phyloP scores from a whole-genome alignment of 352 stramenopile species.

The Thraustotheca clavata region DNA sequence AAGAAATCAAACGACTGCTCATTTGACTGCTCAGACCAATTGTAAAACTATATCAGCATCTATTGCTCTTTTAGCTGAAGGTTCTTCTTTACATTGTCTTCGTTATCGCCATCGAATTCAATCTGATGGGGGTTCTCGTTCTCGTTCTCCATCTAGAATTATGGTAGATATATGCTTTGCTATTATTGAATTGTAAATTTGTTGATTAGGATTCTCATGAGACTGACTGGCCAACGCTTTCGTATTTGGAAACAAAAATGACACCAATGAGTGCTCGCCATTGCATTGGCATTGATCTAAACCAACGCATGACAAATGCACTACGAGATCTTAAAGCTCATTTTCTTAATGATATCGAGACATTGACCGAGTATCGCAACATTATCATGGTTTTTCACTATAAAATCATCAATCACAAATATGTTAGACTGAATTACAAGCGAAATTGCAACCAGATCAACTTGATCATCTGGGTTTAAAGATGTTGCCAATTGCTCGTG shows the following conservation, averaged over 20 bases:
- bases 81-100: slow-evolving; percentile 8
- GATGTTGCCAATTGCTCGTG: slow-evolving; percentile 54
- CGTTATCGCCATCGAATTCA: slow-evolving; percentile 9
- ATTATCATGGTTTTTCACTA: slow-evolving; percentile 31
- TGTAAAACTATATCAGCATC: not conserved
- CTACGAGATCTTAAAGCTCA: slow-evolving; percentile 68
- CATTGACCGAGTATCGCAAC: slow-evolving; percentile 37
- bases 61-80: not conserved
- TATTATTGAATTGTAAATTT: slow-evolving; percentile 3
- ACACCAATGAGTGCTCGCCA: slow-evolving; percentile 40
- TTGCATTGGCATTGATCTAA: slow-evolving; percentile 55
- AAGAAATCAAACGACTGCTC: not conserved
- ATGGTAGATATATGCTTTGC: too few species aligned
- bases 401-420: not conserved
- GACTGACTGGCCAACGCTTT: slow-evolving; percentile 37
- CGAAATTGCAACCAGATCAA: slow-evolving; percentile 9
- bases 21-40: not conserved
- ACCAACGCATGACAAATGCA: slow-evolving; percentile 47
- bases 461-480: slow-evolving; percentile 27
- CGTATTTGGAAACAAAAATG: slow-evolving; percentile 46
- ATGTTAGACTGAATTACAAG: slow-evolving; percentile 7
- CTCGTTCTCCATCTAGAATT: too few species aligned
- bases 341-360: slow-evolving; percentile 64
- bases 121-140: not conserved
- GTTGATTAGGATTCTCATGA: slow-evolving; percentile 6